These are phyloP conservation scores for Xylariales sp. DNA, from an alignment of 2,329 filamentous ascomycete genomes.

Conservation along the genomic window DNA sequence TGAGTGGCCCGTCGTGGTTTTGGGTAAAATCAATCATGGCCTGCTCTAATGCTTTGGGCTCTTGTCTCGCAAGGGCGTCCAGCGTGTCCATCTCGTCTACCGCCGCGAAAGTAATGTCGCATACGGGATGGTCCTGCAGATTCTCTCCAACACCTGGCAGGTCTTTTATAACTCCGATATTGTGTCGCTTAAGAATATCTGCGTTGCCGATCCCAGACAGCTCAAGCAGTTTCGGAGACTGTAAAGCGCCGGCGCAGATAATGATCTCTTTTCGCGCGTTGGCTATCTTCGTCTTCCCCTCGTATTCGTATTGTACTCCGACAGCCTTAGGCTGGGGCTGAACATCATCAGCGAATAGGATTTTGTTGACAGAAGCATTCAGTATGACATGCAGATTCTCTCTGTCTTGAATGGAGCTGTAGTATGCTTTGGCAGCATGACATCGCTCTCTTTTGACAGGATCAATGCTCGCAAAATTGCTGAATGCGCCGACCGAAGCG, in stretches of 20 bases:
- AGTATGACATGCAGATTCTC: conserved; percentile 37
- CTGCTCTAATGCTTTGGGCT: conserved; percentile 25
- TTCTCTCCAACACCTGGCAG: conserved; percentile 41
- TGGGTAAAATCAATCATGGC: conserved; percentile 32
- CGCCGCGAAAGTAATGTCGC: conserved; percentile 31
- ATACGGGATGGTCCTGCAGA: conserved; percentile 44
- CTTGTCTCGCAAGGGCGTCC: conserved; percentile 34
- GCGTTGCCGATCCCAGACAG: conserved; percentile 51
- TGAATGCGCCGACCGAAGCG: conserved; percentile 40
- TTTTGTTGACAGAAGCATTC: conserved; percentile 32
- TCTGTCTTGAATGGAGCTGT: conserved; percentile 26
- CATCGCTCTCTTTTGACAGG: conserved; percentile 31
- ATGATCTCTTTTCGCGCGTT: conserved; percentile 41
- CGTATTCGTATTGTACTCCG: conserved; percentile 34
- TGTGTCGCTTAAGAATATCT: conserved; percentile 26
- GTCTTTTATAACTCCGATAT: conserved; percentile 30
- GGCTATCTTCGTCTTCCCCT: conserved; percentile 7
- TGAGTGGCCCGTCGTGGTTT: conserved; percentile 30
- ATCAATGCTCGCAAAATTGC: conserved; percentile 38
- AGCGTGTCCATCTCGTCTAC: conserved; percentile 36
- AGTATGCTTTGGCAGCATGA: conserved; percentile 39
- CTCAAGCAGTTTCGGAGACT: conserved; percentile 51
- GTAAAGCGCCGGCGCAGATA: conserved; percentile 37
- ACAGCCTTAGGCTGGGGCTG: conserved; percentile 18
- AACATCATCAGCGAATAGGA: conserved; percentile 32